Evolutionary conservation across 352 stramenopile species (phyloP).

Genomic region (Pythium phragmitis): DNA sequence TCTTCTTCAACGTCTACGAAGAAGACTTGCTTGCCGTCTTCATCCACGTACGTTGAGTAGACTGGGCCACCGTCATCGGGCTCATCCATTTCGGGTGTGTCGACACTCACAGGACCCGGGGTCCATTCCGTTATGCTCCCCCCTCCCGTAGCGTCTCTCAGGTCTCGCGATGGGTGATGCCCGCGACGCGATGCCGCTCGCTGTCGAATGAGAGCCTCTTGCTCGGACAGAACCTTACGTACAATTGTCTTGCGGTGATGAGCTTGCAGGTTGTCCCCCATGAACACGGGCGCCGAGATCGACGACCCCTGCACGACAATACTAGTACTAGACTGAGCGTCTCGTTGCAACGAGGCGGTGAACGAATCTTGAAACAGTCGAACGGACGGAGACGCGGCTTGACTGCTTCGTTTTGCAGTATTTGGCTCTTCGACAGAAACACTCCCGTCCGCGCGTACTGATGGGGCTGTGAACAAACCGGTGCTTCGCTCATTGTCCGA

Average conservation of each 20-base stretch:
- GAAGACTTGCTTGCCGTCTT: constrained; percentile 29
- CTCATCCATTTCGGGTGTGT: not conserved
- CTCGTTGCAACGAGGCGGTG: not conserved
- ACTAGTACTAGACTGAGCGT: not conserved
- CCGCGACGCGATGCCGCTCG: not conserved
- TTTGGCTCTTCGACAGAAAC: not conserved
- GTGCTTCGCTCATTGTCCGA: not conserved
- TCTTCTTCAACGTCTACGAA: constrained; percentile 33
- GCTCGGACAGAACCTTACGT: constrained; percentile 37
- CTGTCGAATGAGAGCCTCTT: constrained; percentile 22
- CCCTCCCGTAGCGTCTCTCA: not conserved
- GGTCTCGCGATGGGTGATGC: not conserved
- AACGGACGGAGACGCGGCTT: not conserved
- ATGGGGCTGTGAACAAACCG: not conserved
- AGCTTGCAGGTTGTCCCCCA: not conserved
- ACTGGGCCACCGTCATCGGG: not conserved
- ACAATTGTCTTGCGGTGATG: constrained; percentile 39
- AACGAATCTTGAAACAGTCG: constrained; percentile 8
- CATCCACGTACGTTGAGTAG: constrained; percentile 26
- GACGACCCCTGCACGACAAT: constrained; percentile 17
- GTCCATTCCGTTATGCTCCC: not conserved
- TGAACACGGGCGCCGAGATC: not conserved
- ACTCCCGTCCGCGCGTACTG: not conserved
- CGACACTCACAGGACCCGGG: not conserved
- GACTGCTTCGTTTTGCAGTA: not conserved